Evolutionary conservation across 768 basidiomycete species (phyloP).

Genomic region (Leccinum subgranulosum): DNA sequence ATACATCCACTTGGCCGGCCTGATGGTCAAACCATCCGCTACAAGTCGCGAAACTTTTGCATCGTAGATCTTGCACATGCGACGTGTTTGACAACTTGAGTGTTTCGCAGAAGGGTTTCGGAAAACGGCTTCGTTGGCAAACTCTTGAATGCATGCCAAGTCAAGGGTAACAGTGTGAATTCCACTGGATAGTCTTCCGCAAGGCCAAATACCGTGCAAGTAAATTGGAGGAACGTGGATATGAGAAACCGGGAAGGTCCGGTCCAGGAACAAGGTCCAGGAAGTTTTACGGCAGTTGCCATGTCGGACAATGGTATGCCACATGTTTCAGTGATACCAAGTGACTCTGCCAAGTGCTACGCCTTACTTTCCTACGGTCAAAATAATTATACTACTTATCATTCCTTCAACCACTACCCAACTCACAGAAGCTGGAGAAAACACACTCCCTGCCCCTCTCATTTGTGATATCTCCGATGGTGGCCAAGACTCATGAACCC

Average conservation of each 20-base stretch:
- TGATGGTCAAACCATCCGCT: constrained; percentile 48
- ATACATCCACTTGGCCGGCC: constrained; percentile 66
- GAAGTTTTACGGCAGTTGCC: no score
- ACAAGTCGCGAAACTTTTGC: constrained; percentile 73
- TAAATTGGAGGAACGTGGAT: constrained; percentile 67
- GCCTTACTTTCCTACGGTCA: no score
- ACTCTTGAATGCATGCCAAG: constrained; percentile 81
- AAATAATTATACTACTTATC: no score
- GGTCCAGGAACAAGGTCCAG: no score
- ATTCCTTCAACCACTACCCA: neutral
- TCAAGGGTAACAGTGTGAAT: constrained; percentile 88
- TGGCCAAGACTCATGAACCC: neutral
- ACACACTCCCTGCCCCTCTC: no score
- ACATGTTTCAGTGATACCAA: no score
- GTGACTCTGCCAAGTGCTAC: no score
- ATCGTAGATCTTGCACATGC: constrained; percentile 83
- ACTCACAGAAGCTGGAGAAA: neutral
- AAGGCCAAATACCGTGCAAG: constrained; percentile 77
- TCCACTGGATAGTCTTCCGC: constrained; percentile 80
- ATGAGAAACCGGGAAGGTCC: no score
- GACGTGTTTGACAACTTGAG: constrained; percentile 75
- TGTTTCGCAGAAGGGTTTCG: constrained; percentile 84
- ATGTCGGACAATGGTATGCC: no score
- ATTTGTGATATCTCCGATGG: neutral
- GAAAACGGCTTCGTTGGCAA: constrained; percentile 80